Conservation (phyloP, 495 filamentous ascomycete species). For the Pyrenula massariospora region DNA sequence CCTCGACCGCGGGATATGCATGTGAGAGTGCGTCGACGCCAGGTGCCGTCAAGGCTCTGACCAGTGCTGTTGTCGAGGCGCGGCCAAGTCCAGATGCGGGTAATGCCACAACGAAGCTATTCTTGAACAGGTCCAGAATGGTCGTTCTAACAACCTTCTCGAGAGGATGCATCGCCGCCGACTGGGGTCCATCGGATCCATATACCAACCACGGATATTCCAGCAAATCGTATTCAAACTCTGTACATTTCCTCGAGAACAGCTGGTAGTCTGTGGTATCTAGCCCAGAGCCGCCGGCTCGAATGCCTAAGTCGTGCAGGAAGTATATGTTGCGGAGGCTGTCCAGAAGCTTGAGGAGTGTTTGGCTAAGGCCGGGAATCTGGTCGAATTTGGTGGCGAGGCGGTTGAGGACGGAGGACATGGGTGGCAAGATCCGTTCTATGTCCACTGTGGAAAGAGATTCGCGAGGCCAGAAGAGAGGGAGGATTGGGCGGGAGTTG, state of each 20-base stretch:
- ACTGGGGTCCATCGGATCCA: background rate
- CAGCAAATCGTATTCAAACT: constrained; percentile 23
- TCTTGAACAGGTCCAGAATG: constrained; percentile 19
- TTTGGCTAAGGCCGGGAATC: constrained; percentile 14
- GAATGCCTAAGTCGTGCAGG: constrained; percentile 4
- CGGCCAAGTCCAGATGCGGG: constrained; percentile 21
- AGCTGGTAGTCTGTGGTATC: constrained; percentile 14
- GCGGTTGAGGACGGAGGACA: constrained; percentile 12
- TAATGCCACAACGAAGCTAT: constrained; percentile 22
- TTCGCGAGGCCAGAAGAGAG: constrained; percentile 18
- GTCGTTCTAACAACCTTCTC: constrained; percentile 20
- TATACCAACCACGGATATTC: constrained; percentile 18
- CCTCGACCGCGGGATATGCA: constrained; percentile 12
- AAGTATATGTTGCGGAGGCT: constrained; percentile 17
- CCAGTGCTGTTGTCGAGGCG: constrained; percentile 23
- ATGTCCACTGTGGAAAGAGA: constrained; percentile 15
- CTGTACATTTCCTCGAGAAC: constrained; percentile 17
- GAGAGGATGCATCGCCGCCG: constrained; percentile 12
- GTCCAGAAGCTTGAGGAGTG: constrained; percentile 12
- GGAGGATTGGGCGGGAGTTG: constrained; percentile 24
- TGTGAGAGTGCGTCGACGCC: constrained; percentile 10
- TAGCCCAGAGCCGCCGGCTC: constrained; percentile 4
- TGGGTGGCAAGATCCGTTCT: constrained; percentile 15
- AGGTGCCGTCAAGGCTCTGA: constrained; percentile 8
- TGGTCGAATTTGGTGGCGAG: constrained; percentile 16